Evolutionary conservation across 805 yeast species (phyloP).

Genomic region (Nakazawaea sp.): DNA sequence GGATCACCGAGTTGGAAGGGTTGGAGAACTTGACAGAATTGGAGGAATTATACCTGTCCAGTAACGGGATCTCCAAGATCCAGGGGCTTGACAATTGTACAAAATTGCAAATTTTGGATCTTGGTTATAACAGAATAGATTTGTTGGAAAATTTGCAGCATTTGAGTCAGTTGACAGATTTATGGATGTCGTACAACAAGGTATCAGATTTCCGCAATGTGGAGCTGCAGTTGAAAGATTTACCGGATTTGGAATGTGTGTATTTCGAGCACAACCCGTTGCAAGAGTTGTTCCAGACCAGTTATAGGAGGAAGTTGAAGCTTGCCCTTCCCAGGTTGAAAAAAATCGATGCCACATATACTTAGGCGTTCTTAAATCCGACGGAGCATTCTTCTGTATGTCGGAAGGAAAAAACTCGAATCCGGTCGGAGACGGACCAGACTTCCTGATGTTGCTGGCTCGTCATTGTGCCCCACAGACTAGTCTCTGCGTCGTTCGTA

Average conservation of each 20-base stretch:
- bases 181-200: slow-evolving; percentile 86
- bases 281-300: slow-evolving; percentile 63
- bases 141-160: slow-evolving; percentile 60
- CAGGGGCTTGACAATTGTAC: slow-evolving; percentile 71
- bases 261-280: slow-evolving; percentile 93
- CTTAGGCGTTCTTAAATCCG: no score
- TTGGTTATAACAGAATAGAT: slow-evolving; percentile 66
- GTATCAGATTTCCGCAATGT: slow-evolving; percentile 65
- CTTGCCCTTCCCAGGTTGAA: slow-evolving; percentile 61
- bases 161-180: slow-evolving; percentile 69
- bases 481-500: no score
- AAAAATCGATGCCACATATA: slow-evolving; percentile 88
- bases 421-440: no score
- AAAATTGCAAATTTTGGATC: slow-evolving; percentile 69
- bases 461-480: no score
- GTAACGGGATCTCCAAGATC: slow-evolving; percentile 68
- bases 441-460: no score
- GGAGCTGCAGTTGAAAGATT: slow-evolving; percentile 52
- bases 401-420: no score
- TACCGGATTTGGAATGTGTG: slow-evolving; percentile 73
- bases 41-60: slow-evolving; percentile 84
- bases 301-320: slow-evolving; percentile 78
- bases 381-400: no score
- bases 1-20: slow-evolving; percentile 73
- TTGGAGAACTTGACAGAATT: slow-evolving; percentile 63